Conservation (phyloP, 257 asterid species). For the Parsonsia alboflavescens region DNA sequence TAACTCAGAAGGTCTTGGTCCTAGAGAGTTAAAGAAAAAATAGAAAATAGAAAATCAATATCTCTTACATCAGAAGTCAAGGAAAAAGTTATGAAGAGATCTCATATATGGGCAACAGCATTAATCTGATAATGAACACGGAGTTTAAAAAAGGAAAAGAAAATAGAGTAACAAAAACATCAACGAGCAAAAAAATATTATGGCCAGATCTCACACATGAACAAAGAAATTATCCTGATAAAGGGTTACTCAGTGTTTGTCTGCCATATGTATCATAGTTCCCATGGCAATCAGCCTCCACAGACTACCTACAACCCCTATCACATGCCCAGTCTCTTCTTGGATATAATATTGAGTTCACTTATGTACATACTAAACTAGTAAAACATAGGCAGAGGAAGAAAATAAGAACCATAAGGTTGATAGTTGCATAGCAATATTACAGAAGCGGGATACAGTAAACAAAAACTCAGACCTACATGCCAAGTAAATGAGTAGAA, state of each 20-base stretch:
- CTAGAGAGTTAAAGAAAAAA: conserved; percentile 22
- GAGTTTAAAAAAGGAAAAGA: conserved; percentile 2
- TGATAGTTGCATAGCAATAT: background rate
- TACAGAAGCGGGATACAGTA: background rate
- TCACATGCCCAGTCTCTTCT: background rate
- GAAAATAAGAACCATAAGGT: background rate
- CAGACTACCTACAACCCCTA: background rate
- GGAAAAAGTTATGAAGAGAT: background rate
- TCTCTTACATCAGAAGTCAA: background rate
- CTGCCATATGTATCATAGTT: background rate
- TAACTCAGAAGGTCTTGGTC: conserved; percentile 36
- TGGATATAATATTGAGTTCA: background rate
- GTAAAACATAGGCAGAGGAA: background rate
- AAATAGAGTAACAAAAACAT: background rate
- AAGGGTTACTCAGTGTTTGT: background rate
- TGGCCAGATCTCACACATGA: background rate
- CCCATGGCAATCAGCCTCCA: background rate
- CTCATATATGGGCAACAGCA: background rate
- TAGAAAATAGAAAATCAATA: background rate
- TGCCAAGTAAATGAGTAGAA: background rate
- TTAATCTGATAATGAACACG: conserved; percentile 1
- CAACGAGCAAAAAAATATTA: conserved; percentile 1
- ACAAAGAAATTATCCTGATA: background rate
- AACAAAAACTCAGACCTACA: background rate
- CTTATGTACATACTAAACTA: background rate